Evolutionary conservation across 306 rosid genomes (phyloP).

Genomic region (Begonia peltatifolia): DNA sequence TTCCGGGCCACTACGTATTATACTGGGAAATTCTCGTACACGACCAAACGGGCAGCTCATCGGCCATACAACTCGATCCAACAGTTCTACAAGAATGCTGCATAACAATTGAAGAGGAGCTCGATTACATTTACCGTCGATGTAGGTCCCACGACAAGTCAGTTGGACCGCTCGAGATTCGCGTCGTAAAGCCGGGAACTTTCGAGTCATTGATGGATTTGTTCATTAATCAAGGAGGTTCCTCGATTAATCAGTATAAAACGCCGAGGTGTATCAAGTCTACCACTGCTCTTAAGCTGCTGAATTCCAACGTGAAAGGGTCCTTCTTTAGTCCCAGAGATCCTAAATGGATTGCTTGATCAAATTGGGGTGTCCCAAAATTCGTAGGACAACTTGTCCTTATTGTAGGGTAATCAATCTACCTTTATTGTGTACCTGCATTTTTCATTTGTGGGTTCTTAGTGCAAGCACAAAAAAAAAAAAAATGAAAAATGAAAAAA

Average conservation of each 20-base stretch:
- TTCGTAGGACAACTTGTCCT: no score
- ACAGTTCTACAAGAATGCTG: slow-evolving; percentile 64
- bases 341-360: slow-evolving; percentile 47
- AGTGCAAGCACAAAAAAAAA: no score
- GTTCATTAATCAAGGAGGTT: slow-evolving; percentile 57
- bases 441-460: no score
- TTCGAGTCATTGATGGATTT: slow-evolving; percentile 75
- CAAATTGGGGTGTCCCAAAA: background rate
- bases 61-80: slow-evolving; percentile 7
- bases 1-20: slow-evolving; percentile 76
- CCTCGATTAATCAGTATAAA: slow-evolving; percentile 72
- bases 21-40: slow-evolving; percentile 57
- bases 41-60: slow-evolving; percentile 11
- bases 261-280: slow-evolving; percentile 81
- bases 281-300: slow-evolving; percentile 46
- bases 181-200: slow-evolving; percentile 71
- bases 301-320: slow-evolving; percentile 39
- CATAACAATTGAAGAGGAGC: slow-evolving; percentile 59
- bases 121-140: slow-evolving; percentile 59
- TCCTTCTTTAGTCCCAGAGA: slow-evolving; percentile 64
- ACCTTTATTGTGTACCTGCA: no score
- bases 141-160: slow-evolving; percentile 55
- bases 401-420: no score
- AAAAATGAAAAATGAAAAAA: no score
- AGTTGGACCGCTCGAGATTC: slow-evolving; percentile 67